Evolutionary conservation across 139 green algal genomes (phyloP).

Genomic region (Dunaliella primolecta): DNA sequence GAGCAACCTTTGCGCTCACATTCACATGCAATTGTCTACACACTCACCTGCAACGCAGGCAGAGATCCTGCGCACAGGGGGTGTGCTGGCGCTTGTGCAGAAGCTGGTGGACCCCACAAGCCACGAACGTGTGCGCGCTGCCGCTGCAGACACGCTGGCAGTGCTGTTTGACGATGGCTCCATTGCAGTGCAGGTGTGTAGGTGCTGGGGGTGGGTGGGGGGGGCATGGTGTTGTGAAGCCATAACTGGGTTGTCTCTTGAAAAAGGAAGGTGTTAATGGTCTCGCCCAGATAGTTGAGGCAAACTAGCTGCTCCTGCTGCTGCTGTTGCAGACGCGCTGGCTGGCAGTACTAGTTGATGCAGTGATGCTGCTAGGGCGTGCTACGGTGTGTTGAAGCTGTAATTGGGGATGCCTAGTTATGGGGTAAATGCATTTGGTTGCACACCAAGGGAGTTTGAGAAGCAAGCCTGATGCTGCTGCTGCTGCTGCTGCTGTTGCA

Average conservation of each 20-base stretch:
- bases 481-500: too few relatives aligned
- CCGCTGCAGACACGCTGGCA: not conserved
- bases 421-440: too few relatives aligned
- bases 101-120: not conserved
- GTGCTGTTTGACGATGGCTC: slow-evolving; percentile 15
- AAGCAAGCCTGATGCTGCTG: too few relatives aligned
- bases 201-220: not conserved
- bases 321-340: too few relatives aligned
- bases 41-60: slow-evolving; percentile 1
- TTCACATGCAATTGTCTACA: not conserved
- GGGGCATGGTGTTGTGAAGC: not conserved
- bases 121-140: slow-evolving; percentile 3
- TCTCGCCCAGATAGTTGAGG: too few relatives aligned
- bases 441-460: too few relatives aligned
- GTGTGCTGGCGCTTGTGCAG: slow-evolving; percentile 14
- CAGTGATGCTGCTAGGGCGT: not conserved
- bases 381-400: not conserved
- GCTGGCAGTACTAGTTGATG: not conserved
- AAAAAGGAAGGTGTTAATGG: not conserved
- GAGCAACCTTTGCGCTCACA: not conserved
- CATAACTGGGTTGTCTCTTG: not conserved
- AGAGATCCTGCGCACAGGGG: slow-evolving; percentile 20
- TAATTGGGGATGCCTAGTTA: not conserved
- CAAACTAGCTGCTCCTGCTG: too few relatives aligned
- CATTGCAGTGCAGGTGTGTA: slow-evolving; percentile 6